Evolutionary conservation across 2,329 filamentous ascomycete species (phyloP).

Genomic region (Chaetomiaceae sp.): DNA sequence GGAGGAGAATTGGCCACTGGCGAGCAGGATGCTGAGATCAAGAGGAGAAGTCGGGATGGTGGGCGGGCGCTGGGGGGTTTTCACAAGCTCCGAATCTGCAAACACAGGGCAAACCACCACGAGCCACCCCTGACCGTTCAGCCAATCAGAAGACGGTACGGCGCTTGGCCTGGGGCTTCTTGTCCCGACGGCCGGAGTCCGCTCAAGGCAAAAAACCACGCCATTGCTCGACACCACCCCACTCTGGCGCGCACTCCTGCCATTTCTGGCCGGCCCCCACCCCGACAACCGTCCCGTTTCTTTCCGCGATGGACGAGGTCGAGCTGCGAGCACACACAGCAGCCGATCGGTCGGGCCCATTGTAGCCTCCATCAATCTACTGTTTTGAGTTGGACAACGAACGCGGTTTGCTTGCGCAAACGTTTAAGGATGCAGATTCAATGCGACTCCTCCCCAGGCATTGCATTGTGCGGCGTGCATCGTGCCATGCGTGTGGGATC

Average conservation of each 20-base stretch:
- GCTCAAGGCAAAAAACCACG: constrained; percentile 11
- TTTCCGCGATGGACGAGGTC: constrained; percentile 13
- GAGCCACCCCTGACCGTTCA: background rate
- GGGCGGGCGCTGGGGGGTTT: constrained; percentile 20
- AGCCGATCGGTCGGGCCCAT: background rate
- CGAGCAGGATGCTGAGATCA: constrained; percentile 7
- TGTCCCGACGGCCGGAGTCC: constrained; percentile 16
- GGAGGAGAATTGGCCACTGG: constrained; percentile 26
- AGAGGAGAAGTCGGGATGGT: constrained; percentile 9
- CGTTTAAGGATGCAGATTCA: background rate
- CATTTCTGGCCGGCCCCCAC: constrained; percentile 1
- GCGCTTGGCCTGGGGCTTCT: background rate
- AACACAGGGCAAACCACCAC: constrained; percentile 15
- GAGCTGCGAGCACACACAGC: constrained; percentile 1
- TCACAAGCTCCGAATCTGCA: constrained; percentile 25
- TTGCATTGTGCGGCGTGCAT: background rate
- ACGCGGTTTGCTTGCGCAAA: background rate
- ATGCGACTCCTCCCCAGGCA: background rate
- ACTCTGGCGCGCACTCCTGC: background rate
- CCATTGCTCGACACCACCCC: constrained; percentile 10
- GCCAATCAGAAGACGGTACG: constrained; percentile 11
- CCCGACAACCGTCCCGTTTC: constrained; percentile 15
- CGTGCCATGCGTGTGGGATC: too few relatives aligned
- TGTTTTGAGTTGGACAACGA: background rate
- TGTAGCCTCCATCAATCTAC: too few relatives aligned